phyloP scores from a whole-genome alignment of 805 yeast genomes.

The Starmerella apicola region DNA sequence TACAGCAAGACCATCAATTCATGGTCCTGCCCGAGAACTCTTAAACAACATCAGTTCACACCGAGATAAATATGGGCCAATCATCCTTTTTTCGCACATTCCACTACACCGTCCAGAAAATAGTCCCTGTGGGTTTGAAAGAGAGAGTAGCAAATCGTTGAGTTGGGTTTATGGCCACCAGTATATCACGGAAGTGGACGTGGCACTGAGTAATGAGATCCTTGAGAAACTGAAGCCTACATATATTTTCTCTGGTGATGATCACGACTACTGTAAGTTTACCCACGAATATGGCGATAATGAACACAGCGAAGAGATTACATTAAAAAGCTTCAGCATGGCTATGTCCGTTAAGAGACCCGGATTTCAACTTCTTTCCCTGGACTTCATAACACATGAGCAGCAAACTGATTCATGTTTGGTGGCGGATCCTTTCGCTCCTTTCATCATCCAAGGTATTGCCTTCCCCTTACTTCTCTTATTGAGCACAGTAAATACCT shows the following conservation, averaged over 20 bases:
- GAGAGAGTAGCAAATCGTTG: slow-evolving; percentile 62
- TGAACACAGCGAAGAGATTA: slow-evolving; percentile 50
- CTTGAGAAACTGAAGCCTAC: slow-evolving; percentile 51
- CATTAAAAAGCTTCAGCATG: slow-evolving; percentile 84
- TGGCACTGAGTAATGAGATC: slow-evolving; percentile 45
- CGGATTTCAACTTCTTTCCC: slow-evolving; percentile 70
- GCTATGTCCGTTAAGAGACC: slow-evolving; percentile 82
- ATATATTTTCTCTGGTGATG: slow-evolving; percentile 80
- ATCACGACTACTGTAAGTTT: slow-evolving; percentile 87
- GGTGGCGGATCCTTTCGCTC: slow-evolving; percentile 25
- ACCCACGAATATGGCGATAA: slow-evolving; percentile 34
- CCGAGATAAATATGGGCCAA: slow-evolving; percentile 5
- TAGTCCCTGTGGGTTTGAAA: slow-evolving; percentile 52
- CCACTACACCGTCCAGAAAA: slow-evolving; percentile 66
- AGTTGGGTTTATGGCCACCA: slow-evolving; percentile 68
- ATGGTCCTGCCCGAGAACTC: slow-evolving; percentile 39
- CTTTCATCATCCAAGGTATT: slow-evolving; percentile 23
- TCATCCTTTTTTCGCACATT: slow-evolving; percentile 65
- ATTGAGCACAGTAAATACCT: no score
- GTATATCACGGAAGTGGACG: slow-evolving; percentile 78
- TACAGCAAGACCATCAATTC: slow-evolving; percentile 34
- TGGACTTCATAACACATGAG: slow-evolving; percentile 26
- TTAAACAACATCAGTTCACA: slow-evolving; percentile 29
- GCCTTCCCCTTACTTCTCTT: background rate
- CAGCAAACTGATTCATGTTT: slow-evolving; percentile 25